A percentile compares a stretch with the other conserved stretches of the same genome.
phyloP scores from a whole-genome alignment of 352 stramenopile genomes.

The Aphanomyces astaci region DNA sequence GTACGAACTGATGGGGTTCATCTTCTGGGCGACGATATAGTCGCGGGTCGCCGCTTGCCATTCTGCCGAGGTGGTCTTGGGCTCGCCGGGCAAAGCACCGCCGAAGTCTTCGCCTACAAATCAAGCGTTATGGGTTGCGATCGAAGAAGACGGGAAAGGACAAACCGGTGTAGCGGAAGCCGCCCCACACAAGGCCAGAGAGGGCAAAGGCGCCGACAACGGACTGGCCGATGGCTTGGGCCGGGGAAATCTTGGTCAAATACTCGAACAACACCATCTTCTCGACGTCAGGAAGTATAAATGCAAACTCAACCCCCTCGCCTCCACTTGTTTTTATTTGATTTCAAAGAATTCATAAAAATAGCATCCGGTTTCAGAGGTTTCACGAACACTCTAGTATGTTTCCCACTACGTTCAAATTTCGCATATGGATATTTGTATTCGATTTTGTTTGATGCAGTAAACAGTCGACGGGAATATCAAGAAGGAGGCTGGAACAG shows the following conservation, averaged over 20 bases:
- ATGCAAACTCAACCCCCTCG: slow-evolving; percentile 14
- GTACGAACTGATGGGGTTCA: slow-evolving; percentile 78
- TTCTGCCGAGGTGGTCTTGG: slow-evolving; percentile 67
- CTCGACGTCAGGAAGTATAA: background rate
- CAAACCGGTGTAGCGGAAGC: slow-evolving; percentile 58
- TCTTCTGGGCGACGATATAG: slow-evolving; percentile 72
- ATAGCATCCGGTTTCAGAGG: background rate
- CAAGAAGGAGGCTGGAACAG: background rate
- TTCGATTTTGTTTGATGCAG: too few species aligned
- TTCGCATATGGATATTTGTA: slow-evolving; percentile 7
- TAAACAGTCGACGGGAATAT: too few species aligned
- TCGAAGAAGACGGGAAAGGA: background rate
- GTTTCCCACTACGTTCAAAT: background rate
- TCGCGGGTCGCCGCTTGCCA: slow-evolving; percentile 66
- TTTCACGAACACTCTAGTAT: background rate
- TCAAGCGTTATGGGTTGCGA: too few species aligned
- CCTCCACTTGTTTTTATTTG: slow-evolving; percentile 22
- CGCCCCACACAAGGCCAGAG: slow-evolving; percentile 43
- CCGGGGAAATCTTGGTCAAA: slow-evolving; percentile 62
- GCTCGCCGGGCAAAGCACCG: slow-evolving; percentile 38
- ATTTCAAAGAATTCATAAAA: slow-evolving; percentile 6
- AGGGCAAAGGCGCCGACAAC: slow-evolving; percentile 33
- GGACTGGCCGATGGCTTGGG: slow-evolving; percentile 42
- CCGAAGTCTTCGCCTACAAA: slow-evolving; percentile 56
- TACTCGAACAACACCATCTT: slow-evolving; percentile 52